Percentiles rank a stretch among this genome's conserved stretches.
Conservation (phyloP, 148 eudicot genomes). For the Rhododendron henanense region DNA sequence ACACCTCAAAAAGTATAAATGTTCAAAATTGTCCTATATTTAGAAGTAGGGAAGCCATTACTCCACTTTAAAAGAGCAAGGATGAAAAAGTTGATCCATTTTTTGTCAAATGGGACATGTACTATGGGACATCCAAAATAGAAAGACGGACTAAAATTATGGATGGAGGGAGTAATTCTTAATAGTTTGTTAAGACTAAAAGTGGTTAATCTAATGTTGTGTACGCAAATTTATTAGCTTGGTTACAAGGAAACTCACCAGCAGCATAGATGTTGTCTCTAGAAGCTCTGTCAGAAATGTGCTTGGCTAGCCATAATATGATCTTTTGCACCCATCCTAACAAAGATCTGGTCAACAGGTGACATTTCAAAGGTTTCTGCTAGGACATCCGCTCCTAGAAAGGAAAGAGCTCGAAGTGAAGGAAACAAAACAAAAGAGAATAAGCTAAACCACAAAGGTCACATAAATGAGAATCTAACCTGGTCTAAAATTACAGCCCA, state of each 20-base stretch:
- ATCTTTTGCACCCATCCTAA: constrained; percentile 99
- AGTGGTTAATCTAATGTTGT: background rate
- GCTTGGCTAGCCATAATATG: constrained; percentile 97
- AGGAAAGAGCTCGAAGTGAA: constrained; percentile 23
- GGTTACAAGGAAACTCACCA: constrained; percentile 46
- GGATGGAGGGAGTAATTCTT: too few species aligned
- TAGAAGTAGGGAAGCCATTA: too few species aligned
- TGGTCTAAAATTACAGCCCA: constrained; percentile 93
- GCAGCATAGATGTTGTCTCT: constrained; percentile 70
- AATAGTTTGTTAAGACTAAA: background rate
- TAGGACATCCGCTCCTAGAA: constrained; percentile 94
- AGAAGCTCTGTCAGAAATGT: constrained; percentile 92
- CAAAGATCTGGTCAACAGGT: constrained; percentile 76
- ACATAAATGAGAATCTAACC: constrained; percentile 35
- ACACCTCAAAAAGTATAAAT: too few species aligned
- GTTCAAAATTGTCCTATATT: too few species aligned
- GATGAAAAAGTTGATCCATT: too few species aligned
- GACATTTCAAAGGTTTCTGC: constrained; percentile 78
- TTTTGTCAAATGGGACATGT: too few species aligned
- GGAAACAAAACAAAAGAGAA: constrained; percentile 6
- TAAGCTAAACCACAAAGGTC: background rate
- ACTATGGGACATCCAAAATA: too few species aligned
- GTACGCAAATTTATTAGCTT: background rate
- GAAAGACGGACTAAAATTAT: too few species aligned
- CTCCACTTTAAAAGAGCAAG: too few species aligned